A percentile compares a stretch with the other conserved stretches of the same genome.
Evolutionary conservation across 2,329 filamentous ascomycete species (phyloP).

Genomic region (Arthrobotrys entomopaga): DNA sequence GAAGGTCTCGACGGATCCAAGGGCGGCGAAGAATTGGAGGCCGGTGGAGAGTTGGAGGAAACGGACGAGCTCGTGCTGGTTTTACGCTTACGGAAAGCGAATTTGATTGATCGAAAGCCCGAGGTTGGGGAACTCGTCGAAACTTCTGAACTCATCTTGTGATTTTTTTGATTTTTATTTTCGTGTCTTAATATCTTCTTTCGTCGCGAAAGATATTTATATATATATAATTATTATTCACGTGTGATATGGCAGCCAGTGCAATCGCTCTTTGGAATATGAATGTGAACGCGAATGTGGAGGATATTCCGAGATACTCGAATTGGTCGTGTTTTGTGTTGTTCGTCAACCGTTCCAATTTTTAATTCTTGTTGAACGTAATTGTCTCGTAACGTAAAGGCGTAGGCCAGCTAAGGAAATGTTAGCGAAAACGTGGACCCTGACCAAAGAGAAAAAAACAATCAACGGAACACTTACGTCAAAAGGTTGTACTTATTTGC

Average conservation of each 20-base stretch:
- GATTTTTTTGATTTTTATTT: not conserved
- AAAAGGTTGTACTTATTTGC: not conserved
- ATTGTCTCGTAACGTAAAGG: not conserved
- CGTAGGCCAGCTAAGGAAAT: conserved; percentile 13
- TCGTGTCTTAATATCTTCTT: not conserved
- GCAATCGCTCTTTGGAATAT: not conserved
- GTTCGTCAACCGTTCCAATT: not conserved
- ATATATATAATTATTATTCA: not conserved
- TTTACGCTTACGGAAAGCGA: conserved; percentile 44
- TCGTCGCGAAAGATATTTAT: not conserved
- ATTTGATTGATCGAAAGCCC: conserved; percentile 47
- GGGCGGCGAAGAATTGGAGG: not conserved
- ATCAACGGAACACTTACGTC: not conserved
- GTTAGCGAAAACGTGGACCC: conserved; percentile 29
- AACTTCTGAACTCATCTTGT: conserved; percentile 29
- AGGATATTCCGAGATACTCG: not conserved
- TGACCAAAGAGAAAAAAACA: not conserved
- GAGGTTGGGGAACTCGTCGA: conserved; percentile 20
- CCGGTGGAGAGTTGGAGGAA: conserved; percentile 31
- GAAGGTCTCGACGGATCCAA: too few species aligned
- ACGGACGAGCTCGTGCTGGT: conserved; percentile 27
- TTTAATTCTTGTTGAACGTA: conserved; percentile 21
- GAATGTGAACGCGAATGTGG: not conserved
- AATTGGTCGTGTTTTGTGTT: conserved; percentile 8
- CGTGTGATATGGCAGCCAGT: too few species aligned